Evolutionary conservation across 768 basidiomycete genomes (phyloP), one percentile per base, ranked within the genome.

Genomic region (Terana coerulea): DNA sequence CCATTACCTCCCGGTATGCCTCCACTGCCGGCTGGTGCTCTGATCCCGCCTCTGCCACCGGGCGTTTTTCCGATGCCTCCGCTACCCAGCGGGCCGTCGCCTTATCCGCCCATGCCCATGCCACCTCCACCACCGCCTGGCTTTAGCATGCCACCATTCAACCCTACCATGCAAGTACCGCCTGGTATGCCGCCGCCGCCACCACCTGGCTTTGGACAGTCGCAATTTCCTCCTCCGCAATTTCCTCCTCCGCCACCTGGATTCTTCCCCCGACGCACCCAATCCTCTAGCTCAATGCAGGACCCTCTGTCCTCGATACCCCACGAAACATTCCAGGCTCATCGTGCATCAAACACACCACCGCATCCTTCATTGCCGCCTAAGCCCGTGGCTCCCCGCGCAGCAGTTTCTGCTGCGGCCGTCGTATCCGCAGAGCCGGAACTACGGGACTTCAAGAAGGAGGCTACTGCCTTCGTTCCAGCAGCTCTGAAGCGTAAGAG

Each of bases 381-480:
- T 25, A 70, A 72, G 48, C 73, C 61, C 7, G 22, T 74, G 2
- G 59, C 47, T 19, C 42, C 45, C 43, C 58, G 61, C 8, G 61
- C 59, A 2, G 51, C 53, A 15, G 52, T 68, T 37, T 54, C 75
- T 14, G 74, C 73, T 1, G 70, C 79, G 6, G 91, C 90, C 1
- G 88, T 80, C 2, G 84, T 98, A 46, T 85, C 81, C 19, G 93
- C 94, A 2, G 91, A 75, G 39, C 92, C 97, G 3, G 78, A 92
- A 64, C 69, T 99, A 45, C 88, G 95, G 12, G 92, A 99, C 68
- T 75, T 98, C 54, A 92, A 94, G 72, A 94, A 92, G 68, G 97
- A 99, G 66, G 88, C 89, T 8, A 95, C 92, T 0, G 83, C 89
- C 0, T 98, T 99, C 61, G 81, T 98, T 3, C 97, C 97, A 3